Conservation (phyloP, 2,329 filamentous ascomycete species). For the Chaetomiaceae sp. region DNA sequence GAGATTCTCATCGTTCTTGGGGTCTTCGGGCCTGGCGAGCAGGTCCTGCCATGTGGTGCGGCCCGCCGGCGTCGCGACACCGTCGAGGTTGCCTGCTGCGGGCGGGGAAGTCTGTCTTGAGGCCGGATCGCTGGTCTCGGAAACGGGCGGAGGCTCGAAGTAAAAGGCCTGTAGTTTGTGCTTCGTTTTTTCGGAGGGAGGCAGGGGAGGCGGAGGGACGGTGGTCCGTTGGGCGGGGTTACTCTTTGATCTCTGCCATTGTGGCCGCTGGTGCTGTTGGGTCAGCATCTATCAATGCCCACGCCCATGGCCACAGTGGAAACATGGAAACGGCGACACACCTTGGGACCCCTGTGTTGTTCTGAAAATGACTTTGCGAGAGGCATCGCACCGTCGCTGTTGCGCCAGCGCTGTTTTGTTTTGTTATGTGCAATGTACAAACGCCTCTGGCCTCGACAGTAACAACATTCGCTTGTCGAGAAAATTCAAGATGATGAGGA, state of each 20-base stretch:
- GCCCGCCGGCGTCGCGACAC: conserved; percentile 46
- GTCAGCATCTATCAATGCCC: not conserved
- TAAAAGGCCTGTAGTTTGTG: conserved; percentile 56
- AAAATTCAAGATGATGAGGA: not conserved
- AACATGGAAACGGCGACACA: conserved; percentile 1
- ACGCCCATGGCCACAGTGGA: too few species aligned
- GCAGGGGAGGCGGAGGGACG: conserved; percentile 38
- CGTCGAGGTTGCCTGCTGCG: conserved; percentile 24
- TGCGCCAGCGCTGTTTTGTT: conserved; percentile 3
- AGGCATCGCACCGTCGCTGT: conserved; percentile 3
- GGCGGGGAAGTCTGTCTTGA: conserved; percentile 13
- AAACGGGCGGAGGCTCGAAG: conserved; percentile 39
- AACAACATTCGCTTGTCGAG: not conserved
- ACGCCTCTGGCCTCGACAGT: not conserved
- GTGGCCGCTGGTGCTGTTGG: conserved; percentile 32
- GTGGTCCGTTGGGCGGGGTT: conserved; percentile 40
- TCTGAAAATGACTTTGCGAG: conserved; percentile 36
- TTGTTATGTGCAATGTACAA: not conserved
- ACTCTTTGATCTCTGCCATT: conserved; percentile 54
- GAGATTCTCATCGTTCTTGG: conserved; percentile 37
- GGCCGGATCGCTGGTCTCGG: conserved; percentile 14
- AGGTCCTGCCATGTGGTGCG: conserved; percentile 57
- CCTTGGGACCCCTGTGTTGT: conserved; percentile 31
- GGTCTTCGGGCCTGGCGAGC: conserved; percentile 40
- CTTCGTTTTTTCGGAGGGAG: conserved; percentile 56